Evolutionary conservation across 495 filamentous ascomycete species (phyloP).

Genomic region (Aspergillus campestris): DNA sequence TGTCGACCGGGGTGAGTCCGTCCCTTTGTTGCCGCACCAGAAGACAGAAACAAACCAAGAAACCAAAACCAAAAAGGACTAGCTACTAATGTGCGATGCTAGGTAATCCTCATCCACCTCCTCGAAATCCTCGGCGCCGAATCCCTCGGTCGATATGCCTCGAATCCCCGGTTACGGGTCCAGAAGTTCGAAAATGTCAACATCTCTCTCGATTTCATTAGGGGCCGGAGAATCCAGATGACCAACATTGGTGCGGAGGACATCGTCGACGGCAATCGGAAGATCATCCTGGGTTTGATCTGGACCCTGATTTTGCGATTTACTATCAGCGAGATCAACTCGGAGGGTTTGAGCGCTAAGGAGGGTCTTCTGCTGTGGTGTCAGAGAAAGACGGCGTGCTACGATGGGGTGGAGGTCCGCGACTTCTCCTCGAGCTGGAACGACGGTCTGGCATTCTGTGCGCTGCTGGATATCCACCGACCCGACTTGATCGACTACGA

Average conservation of each 20-base stretch:
- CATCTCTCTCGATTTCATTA: conserved; percentile 86
- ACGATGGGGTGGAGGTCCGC: conserved; percentile 87
- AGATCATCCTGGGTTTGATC: conserved; percentile 93
- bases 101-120: conserved; percentile 92
- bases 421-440: conserved; percentile 98
- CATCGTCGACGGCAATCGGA: conserved; percentile 94
- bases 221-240: conserved; percentile 84
- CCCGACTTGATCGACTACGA: conserved; percentile 97
- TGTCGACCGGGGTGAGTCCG: conserved; percentile 80
- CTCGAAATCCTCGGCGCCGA: conserved; percentile 91
- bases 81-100: conserved; percentile 1
- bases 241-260: conserved; percentile 98
- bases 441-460: conserved; percentile 93
- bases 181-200: conserved; percentile 99
- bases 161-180: conserved; percentile 89
- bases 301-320: conserved; percentile 97
- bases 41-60: neutral
- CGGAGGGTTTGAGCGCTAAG: conserved; percentile 95
- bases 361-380: conserved; percentile 95
- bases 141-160: conserved; percentile 91
- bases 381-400: conserved; percentile 96
- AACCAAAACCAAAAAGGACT: neutral
- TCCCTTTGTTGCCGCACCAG: neutral
- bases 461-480: conserved; percentile 90
- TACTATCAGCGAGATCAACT: conserved; percentile 97